These are phyloP conservation scores for Colletotrichum tropicale DNA, from an alignment of 2,329 filamentous ascomycete genomes.

Conservation along the genomic window DNA sequence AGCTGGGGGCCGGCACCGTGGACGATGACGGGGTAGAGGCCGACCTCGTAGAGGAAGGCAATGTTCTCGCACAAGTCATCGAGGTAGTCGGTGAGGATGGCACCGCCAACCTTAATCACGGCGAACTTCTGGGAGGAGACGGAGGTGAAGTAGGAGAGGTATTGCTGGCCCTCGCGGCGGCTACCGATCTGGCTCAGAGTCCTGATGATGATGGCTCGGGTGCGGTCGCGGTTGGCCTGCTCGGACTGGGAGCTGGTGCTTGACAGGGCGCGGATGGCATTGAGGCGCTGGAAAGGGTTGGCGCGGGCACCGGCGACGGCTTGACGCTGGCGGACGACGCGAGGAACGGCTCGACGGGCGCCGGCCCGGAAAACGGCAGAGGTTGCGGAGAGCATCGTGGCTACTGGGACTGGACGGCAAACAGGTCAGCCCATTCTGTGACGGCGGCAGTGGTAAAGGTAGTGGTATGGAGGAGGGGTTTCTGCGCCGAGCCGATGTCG, in stretches of 20 bases:
- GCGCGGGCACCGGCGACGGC: slow-evolving; percentile 27
- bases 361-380: slow-evolving; percentile 47
- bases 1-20: slow-evolving; percentile 95
- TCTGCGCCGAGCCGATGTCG: background rate
- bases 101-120: slow-evolving; percentile 97
- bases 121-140: slow-evolving; percentile 97
- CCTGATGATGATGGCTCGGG: slow-evolving; percentile 83
- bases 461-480: slow-evolving; percentile 15
- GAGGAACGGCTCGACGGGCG: slow-evolving; percentile 43
- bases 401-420: background rate
- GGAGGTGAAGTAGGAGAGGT: slow-evolving; percentile 95
- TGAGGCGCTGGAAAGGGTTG: slow-evolving; percentile 21
- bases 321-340: slow-evolving; percentile 24
- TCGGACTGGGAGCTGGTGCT: slow-evolving; percentile 35
- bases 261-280: slow-evolving; percentile 30
- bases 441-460: background rate
- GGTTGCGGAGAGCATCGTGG: slow-evolving; percentile 47
- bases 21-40: slow-evolving; percentile 92
- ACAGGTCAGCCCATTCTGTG: background rate
- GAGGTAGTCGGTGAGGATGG: slow-evolving; percentile 92
- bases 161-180: slow-evolving; percentile 95
- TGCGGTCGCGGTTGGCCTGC: slow-evolving; percentile 58
- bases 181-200: slow-evolving; percentile 95
- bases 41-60: slow-evolving; percentile 92
- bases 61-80: slow-evolving; percentile 89